Conservation (phyloP, 352 stramenopile species). For the Phytophthora rubi region DNA sequence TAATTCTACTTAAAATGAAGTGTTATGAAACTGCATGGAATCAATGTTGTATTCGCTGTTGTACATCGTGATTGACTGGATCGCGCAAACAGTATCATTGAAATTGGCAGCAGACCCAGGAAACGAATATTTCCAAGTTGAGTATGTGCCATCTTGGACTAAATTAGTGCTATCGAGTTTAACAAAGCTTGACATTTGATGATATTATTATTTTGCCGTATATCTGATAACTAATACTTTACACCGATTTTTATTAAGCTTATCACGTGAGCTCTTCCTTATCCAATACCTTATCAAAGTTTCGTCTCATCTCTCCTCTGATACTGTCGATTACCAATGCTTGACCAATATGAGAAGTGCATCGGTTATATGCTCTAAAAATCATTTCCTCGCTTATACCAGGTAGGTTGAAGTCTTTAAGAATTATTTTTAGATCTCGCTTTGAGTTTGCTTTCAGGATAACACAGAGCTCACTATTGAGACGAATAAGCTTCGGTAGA, state of each 20-base stretch:
- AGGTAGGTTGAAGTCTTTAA: background rate
- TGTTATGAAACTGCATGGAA: constrained; percentile 1
- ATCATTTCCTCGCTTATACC: background rate
- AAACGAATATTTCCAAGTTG: constrained; percentile 3
- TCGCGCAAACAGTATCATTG: background rate
- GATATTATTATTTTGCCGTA: too few species aligned
- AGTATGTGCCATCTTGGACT: constrained; percentile 11
- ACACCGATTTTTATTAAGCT: too few species aligned
- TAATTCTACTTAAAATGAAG: constrained; percentile 10
- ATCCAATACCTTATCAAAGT: too few species aligned
- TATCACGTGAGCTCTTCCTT: too few species aligned
- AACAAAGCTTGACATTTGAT: background rate
- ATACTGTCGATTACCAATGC: too few species aligned
- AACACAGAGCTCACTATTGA: too few species aligned
- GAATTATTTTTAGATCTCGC: too few species aligned
- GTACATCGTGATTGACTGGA: constrained; percentile 15
- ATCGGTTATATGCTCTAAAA: background rate
- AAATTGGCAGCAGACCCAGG: background rate
- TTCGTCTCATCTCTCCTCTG: too few species aligned
- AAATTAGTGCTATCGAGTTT: constrained; percentile 20
- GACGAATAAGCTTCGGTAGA: too few species aligned
- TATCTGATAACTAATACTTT: too few species aligned
- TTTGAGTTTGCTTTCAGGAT: too few species aligned
- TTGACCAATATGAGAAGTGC: too few species aligned
- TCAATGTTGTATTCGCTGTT: constrained; percentile 22